Conservation (phyloP, 1,139 yeast genomes). For the Yamadazyma blattariae region DNA sequence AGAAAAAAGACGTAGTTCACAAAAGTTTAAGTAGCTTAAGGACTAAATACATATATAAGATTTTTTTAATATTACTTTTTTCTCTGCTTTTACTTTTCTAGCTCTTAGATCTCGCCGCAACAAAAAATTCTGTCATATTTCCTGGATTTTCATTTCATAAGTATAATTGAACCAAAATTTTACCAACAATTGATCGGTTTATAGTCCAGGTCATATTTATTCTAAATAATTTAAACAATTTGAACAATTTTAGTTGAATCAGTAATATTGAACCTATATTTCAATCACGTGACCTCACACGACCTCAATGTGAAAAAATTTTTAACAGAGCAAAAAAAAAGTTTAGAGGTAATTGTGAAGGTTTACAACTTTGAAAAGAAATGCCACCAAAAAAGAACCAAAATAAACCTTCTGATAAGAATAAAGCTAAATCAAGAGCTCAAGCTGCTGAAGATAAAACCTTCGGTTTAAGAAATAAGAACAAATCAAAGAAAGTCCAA, state of each 20-base stretch:
- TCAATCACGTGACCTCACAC: too few species aligned
- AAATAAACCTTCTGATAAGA: constrained; percentile 53
- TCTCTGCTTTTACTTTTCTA: background rate
- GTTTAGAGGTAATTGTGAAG: background rate
- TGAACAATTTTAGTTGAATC: too few species aligned
- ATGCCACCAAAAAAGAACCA: constrained; percentile 79
- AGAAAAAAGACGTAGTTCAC: constrained; percentile 21
- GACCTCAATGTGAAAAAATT: constrained; percentile 3
- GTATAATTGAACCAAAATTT: too few species aligned
- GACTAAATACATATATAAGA: too few species aligned
- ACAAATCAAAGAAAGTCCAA: constrained; percentile 90
- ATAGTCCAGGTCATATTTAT: too few species aligned
- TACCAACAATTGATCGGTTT: too few species aligned
- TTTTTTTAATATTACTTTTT: background rate
- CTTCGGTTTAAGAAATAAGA: constrained; percentile 92
- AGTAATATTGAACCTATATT: too few species aligned
- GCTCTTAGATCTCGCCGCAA: too few species aligned
- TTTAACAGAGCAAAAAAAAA: constrained; percentile 3
- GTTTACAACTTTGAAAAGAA: constrained; percentile 2
- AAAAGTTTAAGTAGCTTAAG: constrained; percentile 19
- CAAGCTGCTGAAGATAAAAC: constrained; percentile 84
- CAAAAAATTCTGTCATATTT: too few species aligned
- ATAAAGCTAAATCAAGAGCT: constrained; percentile 66
- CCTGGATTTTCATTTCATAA: too few species aligned
- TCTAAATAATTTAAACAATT: too few species aligned